Evolutionary conservation across 2,329 filamentous ascomycete species (phyloP), one percentile per base, ranked within the genome.

Genomic region (Aspergillus pseudotamarii): DNA sequence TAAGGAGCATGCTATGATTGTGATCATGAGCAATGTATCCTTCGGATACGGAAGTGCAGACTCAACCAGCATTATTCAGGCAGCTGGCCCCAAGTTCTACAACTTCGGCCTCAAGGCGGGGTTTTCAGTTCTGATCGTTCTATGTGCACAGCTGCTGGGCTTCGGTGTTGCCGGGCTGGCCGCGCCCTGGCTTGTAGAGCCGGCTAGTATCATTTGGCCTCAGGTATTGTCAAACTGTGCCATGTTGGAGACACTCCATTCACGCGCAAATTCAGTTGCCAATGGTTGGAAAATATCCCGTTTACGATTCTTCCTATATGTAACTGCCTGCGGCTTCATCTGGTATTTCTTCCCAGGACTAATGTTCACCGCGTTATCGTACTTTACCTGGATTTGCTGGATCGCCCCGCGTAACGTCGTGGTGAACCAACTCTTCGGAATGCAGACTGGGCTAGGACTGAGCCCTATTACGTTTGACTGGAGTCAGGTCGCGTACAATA

Each of bases 311-410:
- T 80, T 80, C 55, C 58, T 77, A 5, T 77, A 73, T 11, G 70
- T 78, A 10, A 74, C 71, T 21, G 60, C 65, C 1, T 66, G 57
- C 5, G 71, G 66, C 1, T 78, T 79, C 53, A 54, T 73, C 30
- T 75, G 84, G 75, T 86, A 87, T 68, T 86, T 82, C 78, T 80
- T 87, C 41, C 85, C 84, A 0, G 84, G 79, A 12, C 76, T 84
- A 28, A 72, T 86, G 1, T 84, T 80, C 68, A 83, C 81, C 56
- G 80, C 78, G 0, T 74, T 86, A 6, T 82, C 80, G 11, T 81
- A 82, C 8, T 81, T 84, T 61, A 77, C 77, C 12, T 84, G 78
- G 79, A 79, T 82, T 23, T 81, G 79, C 66, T 84, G 82, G 83
- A 82, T 83, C 30, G 81, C 77, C 0, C 82, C 81, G 0, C 77